Conservation (phyloP, 352 stramenopile species). For the Pythium plurisporium region DNA sequence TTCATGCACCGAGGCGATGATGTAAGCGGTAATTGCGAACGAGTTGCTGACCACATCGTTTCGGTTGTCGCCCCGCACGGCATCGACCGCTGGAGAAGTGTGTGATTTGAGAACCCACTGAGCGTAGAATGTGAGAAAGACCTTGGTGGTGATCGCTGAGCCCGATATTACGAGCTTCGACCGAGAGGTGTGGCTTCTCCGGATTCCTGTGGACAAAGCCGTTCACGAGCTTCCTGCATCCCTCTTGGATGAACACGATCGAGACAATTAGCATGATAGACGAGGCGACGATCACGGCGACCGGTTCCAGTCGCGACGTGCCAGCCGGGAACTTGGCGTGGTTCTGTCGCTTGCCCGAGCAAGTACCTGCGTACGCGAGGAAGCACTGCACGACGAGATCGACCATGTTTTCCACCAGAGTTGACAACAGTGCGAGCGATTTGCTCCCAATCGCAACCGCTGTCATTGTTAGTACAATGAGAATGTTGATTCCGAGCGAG, state of each 20-base stretch:
- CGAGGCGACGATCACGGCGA: slow-evolving; percentile 90
- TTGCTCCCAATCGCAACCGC: slow-evolving; percentile 68
- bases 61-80: slow-evolving; percentile 89
- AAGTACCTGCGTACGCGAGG: slow-evolving; percentile 87
- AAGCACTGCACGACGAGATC: slow-evolving; percentile 91
- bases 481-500: slow-evolving; percentile 56
- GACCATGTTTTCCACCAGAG: slow-evolving; percentile 89
- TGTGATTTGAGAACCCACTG: slow-evolving; percentile 48
- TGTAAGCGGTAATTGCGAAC: slow-evolving; percentile 80
- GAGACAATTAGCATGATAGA: slow-evolving; percentile 90
- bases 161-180: slow-evolving; percentile 81
- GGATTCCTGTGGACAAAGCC: slow-evolving; percentile 50
- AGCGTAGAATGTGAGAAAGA: slow-evolving; percentile 64
- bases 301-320: slow-evolving; percentile 88
- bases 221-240: slow-evolving; percentile 40
- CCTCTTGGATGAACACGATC: slow-evolving; percentile 77
- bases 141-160: slow-evolving; percentile 57
- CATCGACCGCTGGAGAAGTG: slow-evolving; percentile 43
- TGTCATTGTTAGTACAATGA: slow-evolving; percentile 66
- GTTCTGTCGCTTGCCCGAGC: slow-evolving; percentile 59
- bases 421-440: slow-evolving; percentile 90
- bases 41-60: slow-evolving; percentile 93
- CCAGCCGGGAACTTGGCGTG: slow-evolving; percentile 91
- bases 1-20: slow-evolving; percentile 38
- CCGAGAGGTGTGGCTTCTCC: slow-evolving; percentile 79